Base-by-base conservation (phyloP, 2,329 filamentous ascomycete genomes). In the Coniochaeta pulveracea region DNA sequence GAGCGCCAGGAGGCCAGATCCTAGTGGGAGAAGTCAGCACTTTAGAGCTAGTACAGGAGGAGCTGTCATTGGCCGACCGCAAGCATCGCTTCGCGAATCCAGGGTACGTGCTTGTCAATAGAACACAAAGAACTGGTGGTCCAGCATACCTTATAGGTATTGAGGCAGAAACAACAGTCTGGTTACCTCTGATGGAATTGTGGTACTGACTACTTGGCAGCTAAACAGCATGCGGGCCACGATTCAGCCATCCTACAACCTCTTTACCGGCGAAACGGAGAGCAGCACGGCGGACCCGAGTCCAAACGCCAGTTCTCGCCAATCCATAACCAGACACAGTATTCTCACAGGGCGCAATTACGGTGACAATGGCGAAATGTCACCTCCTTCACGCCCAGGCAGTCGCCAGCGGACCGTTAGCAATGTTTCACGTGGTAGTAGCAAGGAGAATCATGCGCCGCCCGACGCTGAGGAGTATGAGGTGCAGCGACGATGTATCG, bases 391-490 rank as follows among this genome's bases (percentile, higher is more conserved):
- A 16, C 36, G 43, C 28, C 4, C 18, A 12, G 10, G 16, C 28
- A 37, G 37, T 11, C 33, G 33, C 33, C 26, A 29, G n/a, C 23
- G 44, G 26, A 30, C 64, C 61, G 9, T 49, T 56, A 15, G 59
- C 60, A 27, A 56, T 12, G 36, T 58, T n/a, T 74, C 71, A 28
- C 63, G 60, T 41, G 70, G 75, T 36, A 74, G 69, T 48, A 70
- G 58, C 40, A 76, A 72, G 47, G 73, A 72, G 47, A 76, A 76
- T 47, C 60, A 69, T 43, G 66, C 69, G 19, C 72, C 72, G 0
- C 60, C 67, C 1, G 72, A 75, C 37, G 64, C 64, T n/a, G 66
- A 73, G 37, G 63, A 69, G 35, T 72, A 74, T 47, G 72, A 76
- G 47, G 64, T 61, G 28, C 72, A 70, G 48, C 62, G 65, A 31